Conservation (phyloP, 2,329 filamentous ascomycete species). For the Alternaria hordeiaustralica region DNA sequence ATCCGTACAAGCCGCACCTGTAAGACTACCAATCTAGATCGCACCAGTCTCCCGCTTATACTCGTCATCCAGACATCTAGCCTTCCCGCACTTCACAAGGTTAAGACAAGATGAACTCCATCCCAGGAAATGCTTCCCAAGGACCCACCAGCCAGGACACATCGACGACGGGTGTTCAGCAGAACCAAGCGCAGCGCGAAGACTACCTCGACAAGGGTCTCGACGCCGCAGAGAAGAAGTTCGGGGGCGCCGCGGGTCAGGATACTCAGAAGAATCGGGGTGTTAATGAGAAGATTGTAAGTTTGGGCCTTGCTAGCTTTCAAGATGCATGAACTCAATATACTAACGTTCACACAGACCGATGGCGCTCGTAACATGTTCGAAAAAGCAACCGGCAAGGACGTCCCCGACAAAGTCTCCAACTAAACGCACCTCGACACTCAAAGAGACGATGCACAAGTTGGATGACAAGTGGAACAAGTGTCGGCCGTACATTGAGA, state of each 20-base stretch:
- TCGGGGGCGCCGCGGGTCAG: constrained; percentile 44
- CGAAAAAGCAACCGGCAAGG: constrained; percentile 59
- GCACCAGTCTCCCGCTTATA: background rate
- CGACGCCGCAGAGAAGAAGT: constrained; percentile 50
- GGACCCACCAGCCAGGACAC: background rate
- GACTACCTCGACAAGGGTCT: constrained; percentile 26
- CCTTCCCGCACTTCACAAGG: background rate
- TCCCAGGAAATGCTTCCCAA: constrained; percentile 1
- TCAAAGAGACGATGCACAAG: constrained; percentile 5
- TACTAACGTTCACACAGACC: constrained; percentile 40
- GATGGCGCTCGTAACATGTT: constrained; percentile 58
- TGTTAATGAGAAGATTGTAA: constrained; percentile 48
- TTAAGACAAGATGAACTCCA: constrained; percentile 13
- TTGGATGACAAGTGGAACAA: constrained; percentile 19
- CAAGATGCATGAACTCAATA: background rate
- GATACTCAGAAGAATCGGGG: constrained; percentile 50
- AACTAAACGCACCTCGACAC: constrained; percentile 44
- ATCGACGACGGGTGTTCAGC: background rate
- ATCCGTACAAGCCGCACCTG: background rate
- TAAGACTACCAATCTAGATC: background rate
- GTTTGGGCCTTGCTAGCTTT: background rate
- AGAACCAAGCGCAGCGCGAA: constrained; percentile 9
- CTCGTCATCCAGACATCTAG: background rate
- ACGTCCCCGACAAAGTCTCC: constrained; percentile 58
- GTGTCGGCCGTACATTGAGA: constrained; percentile 17